These are phyloP conservation scores for Penicilliopsis zonata DNA, from an alignment of 495 filamentous ascomycete species.

Conservation along the genomic window DNA sequence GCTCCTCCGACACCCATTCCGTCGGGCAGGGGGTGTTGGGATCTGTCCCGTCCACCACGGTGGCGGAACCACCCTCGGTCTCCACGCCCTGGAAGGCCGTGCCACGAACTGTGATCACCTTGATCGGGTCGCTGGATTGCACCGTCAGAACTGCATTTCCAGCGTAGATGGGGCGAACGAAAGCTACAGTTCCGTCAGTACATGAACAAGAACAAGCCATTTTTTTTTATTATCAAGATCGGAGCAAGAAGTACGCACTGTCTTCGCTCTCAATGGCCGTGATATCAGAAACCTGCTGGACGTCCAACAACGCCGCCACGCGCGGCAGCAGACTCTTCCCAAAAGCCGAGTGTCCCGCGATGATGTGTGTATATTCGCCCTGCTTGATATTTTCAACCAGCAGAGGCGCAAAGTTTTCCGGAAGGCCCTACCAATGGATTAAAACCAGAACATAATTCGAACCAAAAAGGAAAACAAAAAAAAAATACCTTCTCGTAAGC, in stretches of 20 bases:
- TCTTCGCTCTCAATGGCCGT: slow-evolving; percentile 78
- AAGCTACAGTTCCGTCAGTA: slow-evolving; percentile 38
- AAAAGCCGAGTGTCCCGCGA: slow-evolving; percentile 87
- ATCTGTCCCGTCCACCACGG: slow-evolving; percentile 34
- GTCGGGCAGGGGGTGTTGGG: slow-evolving; percentile 54
- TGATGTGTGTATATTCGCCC: slow-evolving; percentile 79
- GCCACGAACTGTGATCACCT: slow-evolving; percentile 83
- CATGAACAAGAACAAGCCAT: not conserved
- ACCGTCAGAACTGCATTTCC: slow-evolving; percentile 97
- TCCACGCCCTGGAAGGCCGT: slow-evolving; percentile 63
- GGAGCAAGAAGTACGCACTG: slow-evolving; percentile 34
- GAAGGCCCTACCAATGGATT: slow-evolving; percentile 50
- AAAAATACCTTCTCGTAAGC: slow-evolving; percentile 79
- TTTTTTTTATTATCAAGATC: not conserved
- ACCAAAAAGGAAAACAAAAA: not conserved
- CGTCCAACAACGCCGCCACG: slow-evolving; percentile 85
- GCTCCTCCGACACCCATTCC: slow-evolving; percentile 90
- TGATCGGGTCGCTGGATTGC: slow-evolving; percentile 74
- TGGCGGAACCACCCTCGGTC: slow-evolving; percentile 36
- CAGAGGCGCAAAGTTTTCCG: slow-evolving; percentile 90
- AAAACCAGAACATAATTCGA: not conserved
- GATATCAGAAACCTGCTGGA: slow-evolving; percentile 88
- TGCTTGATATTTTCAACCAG: slow-evolving; percentile 94
- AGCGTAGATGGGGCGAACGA: slow-evolving; percentile 94
- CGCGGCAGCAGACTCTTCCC: slow-evolving; percentile 94